phyloP scores from a whole-genome alignment of 441 rosid genomes.

The Croton laevigatus region DNA sequence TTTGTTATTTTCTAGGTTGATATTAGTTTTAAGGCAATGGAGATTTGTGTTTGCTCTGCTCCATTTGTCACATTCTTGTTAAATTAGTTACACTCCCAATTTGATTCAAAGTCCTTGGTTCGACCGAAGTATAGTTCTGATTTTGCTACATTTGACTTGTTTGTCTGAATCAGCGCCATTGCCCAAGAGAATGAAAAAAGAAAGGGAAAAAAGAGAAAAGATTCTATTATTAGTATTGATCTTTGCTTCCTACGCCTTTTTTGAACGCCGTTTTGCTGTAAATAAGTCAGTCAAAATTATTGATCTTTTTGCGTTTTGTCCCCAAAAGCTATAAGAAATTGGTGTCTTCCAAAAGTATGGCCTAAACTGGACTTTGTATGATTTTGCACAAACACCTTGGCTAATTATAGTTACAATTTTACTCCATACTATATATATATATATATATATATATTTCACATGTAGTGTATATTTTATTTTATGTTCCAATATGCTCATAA shows the following conservation, averaged over 20 bases:
- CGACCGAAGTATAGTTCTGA: slow-evolving; percentile 13
- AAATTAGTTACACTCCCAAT: slow-evolving; percentile 12
- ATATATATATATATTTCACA: no score
- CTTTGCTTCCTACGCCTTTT: not conserved
- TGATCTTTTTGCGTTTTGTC: not conserved
- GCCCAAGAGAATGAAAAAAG: no score
- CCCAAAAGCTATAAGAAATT: not conserved
- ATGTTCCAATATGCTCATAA: no score
- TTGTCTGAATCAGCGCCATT: no score
- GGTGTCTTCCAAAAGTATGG: not conserved
- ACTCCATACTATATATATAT: not conserved
- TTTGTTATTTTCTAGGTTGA: slow-evolving; percentile 30
- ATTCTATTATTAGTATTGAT: not conserved
- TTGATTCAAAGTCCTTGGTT: slow-evolving; percentile 18
- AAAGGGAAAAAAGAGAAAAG: not conserved
- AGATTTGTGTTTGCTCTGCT: slow-evolving; percentile 36
- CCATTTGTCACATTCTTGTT: slow-evolving; percentile 41
- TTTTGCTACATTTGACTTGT: not conserved
- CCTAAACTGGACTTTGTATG: no score
- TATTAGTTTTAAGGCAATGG: slow-evolving; percentile 36
- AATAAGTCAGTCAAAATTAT: slow-evolving; percentile 5
- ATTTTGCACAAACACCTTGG: not conserved
- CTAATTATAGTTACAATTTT: not conserved
- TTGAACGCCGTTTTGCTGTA: not conserved
- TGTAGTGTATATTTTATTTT: no score